A percentile compares a stretch with the other conserved stretches of the same genome.
Evolutionary conservation across 2,329 filamentous ascomycete species (phyloP).

Genomic region (Chrysoporthe austroafricana): DNA sequence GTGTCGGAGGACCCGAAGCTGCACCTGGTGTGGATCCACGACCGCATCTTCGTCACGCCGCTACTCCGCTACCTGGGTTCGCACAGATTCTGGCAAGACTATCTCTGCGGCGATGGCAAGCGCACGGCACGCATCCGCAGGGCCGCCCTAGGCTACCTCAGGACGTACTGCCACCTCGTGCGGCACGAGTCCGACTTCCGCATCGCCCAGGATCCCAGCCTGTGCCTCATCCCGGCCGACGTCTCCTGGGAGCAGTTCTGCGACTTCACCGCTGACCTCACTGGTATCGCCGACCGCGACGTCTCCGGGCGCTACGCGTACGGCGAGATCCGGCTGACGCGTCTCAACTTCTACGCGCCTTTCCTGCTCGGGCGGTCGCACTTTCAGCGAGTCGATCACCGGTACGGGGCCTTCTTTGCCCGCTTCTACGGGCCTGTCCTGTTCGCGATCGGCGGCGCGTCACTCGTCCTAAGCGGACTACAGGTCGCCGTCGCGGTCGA

Average conservation of each 20-base stretch:
- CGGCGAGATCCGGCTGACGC: slow-evolving; percentile 29
- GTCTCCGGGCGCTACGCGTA: slow-evolving; percentile 11
- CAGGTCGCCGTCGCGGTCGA: not conserved
- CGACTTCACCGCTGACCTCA: slow-evolving; percentile 25
- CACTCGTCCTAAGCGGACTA: not conserved
- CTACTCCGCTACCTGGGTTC: not conserved
- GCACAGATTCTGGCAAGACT: not conserved
- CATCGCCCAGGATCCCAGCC: not conserved
- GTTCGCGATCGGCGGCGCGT: slow-evolving; percentile 29
- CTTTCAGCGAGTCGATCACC: slow-evolving; percentile 28
- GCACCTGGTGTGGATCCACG: not conserved
- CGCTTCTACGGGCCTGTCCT: slow-evolving; percentile 32
- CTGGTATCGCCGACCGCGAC: not conserved
- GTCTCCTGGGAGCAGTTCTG: slow-evolving; percentile 30
- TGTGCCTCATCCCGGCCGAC: not conserved
- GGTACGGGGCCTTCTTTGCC: slow-evolving; percentile 31
- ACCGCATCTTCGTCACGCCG: slow-evolving; percentile 5
- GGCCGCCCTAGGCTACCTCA: not conserved
- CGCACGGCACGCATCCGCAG: not conserved
- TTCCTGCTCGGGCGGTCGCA: slow-evolving; percentile 26
- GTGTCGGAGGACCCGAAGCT: slow-evolving; percentile 6
- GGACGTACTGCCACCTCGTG: not conserved
- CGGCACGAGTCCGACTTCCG: slow-evolving; percentile 3
- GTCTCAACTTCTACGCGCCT: slow-evolving; percentile 30
- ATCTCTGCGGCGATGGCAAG: not conserved